Evolutionary conservation across 345 rosid species (phyloP).

Genomic region (Trapa incisa): DNA sequence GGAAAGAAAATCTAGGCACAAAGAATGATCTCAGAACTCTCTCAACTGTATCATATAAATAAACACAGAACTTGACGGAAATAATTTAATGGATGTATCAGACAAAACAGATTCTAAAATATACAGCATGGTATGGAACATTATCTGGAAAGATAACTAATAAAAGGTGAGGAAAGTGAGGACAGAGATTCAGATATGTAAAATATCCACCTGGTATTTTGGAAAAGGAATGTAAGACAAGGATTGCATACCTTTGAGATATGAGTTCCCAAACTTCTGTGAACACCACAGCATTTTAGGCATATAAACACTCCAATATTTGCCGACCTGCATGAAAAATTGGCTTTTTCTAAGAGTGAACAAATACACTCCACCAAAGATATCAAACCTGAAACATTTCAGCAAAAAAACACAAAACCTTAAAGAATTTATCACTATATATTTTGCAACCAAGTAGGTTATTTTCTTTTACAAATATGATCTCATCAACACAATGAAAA

Average conservation of each 20-base stretch:
- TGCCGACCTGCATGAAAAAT: constrained; percentile 58
- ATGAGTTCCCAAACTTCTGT: constrained; percentile 94
- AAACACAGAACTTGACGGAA: not conserved
- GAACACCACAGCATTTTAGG: constrained; percentile 93
- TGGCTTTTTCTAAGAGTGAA: not conserved
- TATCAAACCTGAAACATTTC: not conserved
- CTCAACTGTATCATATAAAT: not conserved
- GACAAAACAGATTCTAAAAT: not conserved
- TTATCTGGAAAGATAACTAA: not conserved
- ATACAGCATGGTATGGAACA: not conserved
- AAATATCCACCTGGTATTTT: not conserved
- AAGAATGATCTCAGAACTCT: not conserved
- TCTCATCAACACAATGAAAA: not conserved
- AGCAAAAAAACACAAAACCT: not conserved
- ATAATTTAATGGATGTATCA: not conserved
- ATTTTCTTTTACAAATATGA: not conserved
- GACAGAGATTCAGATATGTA: not conserved
- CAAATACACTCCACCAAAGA: not conserved
- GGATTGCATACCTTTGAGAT: constrained; percentile 70
- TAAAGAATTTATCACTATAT: not conserved
- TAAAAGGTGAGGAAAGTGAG: not conserved
- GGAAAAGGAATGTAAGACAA: constrained; percentile 8
- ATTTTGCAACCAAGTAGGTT: not conserved
- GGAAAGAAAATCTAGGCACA: not conserved
- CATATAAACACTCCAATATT: constrained; percentile 96